phyloP scores from a whole-genome alignment of 371 early-diverging fungal genomes.

The Nematocida displodere region DNA sequence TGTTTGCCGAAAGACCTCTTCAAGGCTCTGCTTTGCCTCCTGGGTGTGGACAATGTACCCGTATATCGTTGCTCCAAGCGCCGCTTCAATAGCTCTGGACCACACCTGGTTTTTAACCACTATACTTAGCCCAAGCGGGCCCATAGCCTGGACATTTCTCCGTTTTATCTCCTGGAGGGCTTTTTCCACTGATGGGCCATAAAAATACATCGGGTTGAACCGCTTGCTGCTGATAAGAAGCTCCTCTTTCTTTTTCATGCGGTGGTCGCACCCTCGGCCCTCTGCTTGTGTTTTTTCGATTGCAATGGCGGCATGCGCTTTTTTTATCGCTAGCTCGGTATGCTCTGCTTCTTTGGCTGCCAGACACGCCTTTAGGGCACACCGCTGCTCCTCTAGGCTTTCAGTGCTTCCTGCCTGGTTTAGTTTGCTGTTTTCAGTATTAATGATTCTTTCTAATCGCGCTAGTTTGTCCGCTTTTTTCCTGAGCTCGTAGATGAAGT shows the following conservation, averaged over 20 bases:
- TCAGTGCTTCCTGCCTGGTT: background rate
- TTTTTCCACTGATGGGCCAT: conserved; percentile 31
- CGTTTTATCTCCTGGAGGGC: conserved; percentile 42
- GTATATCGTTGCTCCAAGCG: conserved; percentile 52
- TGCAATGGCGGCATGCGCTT: conserved; percentile 7
- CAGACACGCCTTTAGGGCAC: background rate
- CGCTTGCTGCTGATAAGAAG: conserved; percentile 7
- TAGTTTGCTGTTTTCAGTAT: background rate
- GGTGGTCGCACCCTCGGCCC: background rate
- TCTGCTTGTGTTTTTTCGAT: conserved; percentile 1
- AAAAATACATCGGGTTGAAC: conserved; percentile 21
- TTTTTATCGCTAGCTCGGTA: conserved; percentile 1
- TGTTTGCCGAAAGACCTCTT: conserved; percentile 52
- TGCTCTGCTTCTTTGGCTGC: background rate
- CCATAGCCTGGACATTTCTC: conserved; percentile 55
- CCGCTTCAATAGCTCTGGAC: conserved; percentile 57
- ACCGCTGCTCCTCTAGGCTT: background rate
- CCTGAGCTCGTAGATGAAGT: conserved; percentile 42
- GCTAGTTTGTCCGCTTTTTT: background rate
- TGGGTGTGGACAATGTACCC: conserved; percentile 61
- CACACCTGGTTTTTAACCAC: conserved; percentile 62
- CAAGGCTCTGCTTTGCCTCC: conserved; percentile 50
- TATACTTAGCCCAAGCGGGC: conserved; percentile 60
- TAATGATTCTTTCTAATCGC: conserved; percentile 21
- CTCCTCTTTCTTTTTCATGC: conserved; percentile 53